phyloP scores from a whole-genome alignment of 2,329 filamentous ascomycete genomes.

The Myriosclerotinia curreyana region DNA sequence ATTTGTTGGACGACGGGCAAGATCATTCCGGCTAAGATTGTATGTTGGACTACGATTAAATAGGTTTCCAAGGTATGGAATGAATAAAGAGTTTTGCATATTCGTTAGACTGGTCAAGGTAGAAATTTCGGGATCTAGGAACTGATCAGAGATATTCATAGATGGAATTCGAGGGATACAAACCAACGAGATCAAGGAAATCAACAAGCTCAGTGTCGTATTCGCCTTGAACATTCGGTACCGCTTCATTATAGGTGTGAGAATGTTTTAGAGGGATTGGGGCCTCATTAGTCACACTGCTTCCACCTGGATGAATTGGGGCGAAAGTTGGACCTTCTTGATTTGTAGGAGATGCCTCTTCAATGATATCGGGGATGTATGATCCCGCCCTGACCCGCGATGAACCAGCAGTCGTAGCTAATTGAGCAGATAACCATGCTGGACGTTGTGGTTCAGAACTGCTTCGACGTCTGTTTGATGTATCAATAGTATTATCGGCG shows the following conservation, averaged over 20 bases:
- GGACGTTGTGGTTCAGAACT: slow-evolving; percentile 23
- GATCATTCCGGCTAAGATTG: slow-evolving; percentile 50
- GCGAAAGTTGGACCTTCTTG: slow-evolving; percentile 9
- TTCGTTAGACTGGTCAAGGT: slow-evolving; percentile 83
- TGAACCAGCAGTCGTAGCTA: not conserved
- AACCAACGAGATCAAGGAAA: slow-evolving; percentile 65
- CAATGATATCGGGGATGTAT: slow-evolving; percentile 20
- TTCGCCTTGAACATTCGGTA: slow-evolving; percentile 36
- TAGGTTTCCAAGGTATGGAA: slow-evolving; percentile 73
- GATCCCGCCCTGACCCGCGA: slow-evolving; percentile 14
- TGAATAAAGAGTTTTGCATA: slow-evolving; percentile 84
- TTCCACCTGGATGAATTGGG: slow-evolving; percentile 1
- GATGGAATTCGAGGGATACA: not conserved
- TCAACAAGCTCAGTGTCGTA: slow-evolving; percentile 64
- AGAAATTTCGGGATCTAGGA: slow-evolving; percentile 51
- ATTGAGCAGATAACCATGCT: slow-evolving; percentile 6
- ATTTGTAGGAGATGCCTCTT: slow-evolving; percentile 13
- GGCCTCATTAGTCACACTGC: not conserved
- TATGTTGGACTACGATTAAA: slow-evolving; percentile 79
- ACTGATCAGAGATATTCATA: slow-evolving; percentile 20
- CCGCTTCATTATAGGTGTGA: slow-evolving; percentile 4
- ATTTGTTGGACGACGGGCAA: slow-evolving; percentile 42
- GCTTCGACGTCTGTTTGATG: slow-evolving; percentile 24
- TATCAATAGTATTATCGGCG: not conserved
- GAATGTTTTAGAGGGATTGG: slow-evolving; percentile 2